phyloP scores from a whole-genome alignment of 805 yeast genomes.

The Saccharomycopsis sp. region DNA sequence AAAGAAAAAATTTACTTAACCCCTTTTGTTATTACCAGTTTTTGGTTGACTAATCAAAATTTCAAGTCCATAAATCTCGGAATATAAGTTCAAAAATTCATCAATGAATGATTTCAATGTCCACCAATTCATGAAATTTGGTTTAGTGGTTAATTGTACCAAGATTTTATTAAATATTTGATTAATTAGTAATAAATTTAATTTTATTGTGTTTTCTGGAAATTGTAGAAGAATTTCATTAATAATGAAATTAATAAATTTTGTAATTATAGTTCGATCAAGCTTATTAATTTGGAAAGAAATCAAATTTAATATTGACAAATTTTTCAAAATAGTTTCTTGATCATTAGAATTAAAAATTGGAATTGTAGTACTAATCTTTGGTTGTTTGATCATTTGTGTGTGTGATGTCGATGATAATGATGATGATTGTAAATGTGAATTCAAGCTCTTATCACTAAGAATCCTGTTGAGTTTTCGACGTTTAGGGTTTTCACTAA shows the following conservation, averaged over 20 bases:
- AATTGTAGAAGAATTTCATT: conserved; percentile 3
- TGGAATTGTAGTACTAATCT: neutral
- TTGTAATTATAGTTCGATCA: neutral
- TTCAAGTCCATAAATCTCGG: conserved; percentile 13
- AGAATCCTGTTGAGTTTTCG: neutral
- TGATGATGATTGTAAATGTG: too few species aligned
- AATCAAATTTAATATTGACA: neutral
- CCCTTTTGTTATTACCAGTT: too few species aligned
- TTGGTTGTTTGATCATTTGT: too few species aligned
- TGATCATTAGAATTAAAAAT: neutral
- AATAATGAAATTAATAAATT: conserved; percentile 5
- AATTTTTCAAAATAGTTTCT: conserved; percentile 2
- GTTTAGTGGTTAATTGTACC: neutral
- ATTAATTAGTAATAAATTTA: conserved; percentile 1
- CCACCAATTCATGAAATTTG: conserved; percentile 7
- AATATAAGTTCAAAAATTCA: conserved; percentile 8
- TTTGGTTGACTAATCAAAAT: neutral
- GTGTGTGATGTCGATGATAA: too few species aligned
- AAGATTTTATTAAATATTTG: conserved; percentile 3
- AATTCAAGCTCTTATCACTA: neutral
- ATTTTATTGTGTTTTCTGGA: conserved; percentile 1
- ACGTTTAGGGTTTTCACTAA: neutral
- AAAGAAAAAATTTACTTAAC: too few species aligned
- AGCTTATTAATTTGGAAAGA: conserved; percentile 1
- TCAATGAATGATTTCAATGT: conserved; percentile 6